These are phyloP conservation scores for Podaxis sp. DNA, from an alignment of 768 basidiomycete species.

Conservation along the genomic window DNA sequence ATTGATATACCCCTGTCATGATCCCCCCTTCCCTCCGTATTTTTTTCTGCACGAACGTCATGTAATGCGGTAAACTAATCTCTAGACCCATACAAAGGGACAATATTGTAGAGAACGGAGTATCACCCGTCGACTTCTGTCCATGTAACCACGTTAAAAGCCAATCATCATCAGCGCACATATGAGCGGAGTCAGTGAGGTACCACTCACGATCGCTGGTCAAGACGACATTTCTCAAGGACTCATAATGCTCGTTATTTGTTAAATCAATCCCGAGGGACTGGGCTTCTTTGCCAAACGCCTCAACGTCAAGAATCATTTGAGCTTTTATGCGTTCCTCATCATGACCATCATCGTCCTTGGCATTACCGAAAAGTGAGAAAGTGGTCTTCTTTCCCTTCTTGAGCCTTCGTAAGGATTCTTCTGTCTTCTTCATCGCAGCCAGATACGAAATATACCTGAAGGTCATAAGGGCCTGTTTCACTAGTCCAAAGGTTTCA, in stretches of 20 bases:
- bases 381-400: constrained; percentile 80
- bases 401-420: constrained; percentile 80
- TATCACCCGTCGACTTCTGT: background rate
- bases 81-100: background rate
- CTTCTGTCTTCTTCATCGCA: constrained; percentile 90
- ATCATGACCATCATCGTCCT: constrained; percentile 69
- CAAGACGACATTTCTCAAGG: constrained; percentile 62
- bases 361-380: constrained; percentile 70
- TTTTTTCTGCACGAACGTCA: background rate
- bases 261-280: constrained; percentile 64
- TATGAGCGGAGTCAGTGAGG: background rate
- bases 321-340: constrained; percentile 87
- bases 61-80: background rate
- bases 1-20: constrained; percentile 1
- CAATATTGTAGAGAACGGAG: no score
- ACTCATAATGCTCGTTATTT: constrained; percentile 48
- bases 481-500: background rate
- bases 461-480: background rate
- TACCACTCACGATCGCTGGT: constrained; percentile 33
- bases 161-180: background rate
- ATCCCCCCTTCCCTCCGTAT: background rate
- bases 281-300: constrained; percentile 76
- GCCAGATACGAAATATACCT: constrained; percentile 82
- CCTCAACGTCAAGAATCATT: constrained; percentile 83
- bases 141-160: background rate